Percentiles rank a stretch among this genome's conserved stretches.
Conservation (phyloP, 257 asterid genomes). For the Catharanthus roseus region DNA sequence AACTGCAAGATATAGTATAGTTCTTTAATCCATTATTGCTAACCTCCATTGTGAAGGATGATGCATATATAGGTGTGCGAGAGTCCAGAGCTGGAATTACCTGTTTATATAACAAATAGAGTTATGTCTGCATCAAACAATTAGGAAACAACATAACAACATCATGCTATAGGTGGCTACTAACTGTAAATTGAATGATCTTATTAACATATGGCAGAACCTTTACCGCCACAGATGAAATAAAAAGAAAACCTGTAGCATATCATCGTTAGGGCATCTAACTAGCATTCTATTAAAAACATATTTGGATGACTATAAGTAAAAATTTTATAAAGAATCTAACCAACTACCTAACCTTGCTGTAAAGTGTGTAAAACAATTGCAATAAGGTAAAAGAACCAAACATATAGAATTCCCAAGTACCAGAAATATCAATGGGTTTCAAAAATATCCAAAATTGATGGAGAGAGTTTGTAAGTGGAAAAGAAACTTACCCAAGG, state of each 20-base stretch:
- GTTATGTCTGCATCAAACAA: neutral
- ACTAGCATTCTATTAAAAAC: neutral
- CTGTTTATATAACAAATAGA: slow-evolving; percentile 32
- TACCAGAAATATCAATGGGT: neutral
- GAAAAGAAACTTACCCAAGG: slow-evolving; percentile 93
- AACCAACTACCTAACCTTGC: neutral
- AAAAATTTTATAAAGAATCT: neutral
- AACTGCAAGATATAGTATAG: neutral
- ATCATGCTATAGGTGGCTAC: neutral
- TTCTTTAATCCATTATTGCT: slow-evolving; percentile 19
- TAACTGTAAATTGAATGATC: neutral
- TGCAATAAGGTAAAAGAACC: neutral
- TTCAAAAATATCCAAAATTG: slow-evolving; percentile 1
- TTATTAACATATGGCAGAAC: neutral
- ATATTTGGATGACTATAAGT: no score
- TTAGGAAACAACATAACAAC: neutral
- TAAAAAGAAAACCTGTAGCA: neutral
- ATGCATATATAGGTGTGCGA: slow-evolving; percentile 85
- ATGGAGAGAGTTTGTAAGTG: slow-evolving; percentile 20
- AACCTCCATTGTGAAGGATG: slow-evolving; percentile 99
- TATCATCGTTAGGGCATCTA: neutral
- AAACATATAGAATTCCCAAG: neutral
- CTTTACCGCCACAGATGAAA: neutral
- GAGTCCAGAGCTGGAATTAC: slow-evolving; percentile 96
- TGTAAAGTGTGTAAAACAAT: neutral